These are phyloP conservation scores for Musa balbisiana DNA, from an alignment of 202 grass and related monocot species.

Conservation along the genomic window DNA sequence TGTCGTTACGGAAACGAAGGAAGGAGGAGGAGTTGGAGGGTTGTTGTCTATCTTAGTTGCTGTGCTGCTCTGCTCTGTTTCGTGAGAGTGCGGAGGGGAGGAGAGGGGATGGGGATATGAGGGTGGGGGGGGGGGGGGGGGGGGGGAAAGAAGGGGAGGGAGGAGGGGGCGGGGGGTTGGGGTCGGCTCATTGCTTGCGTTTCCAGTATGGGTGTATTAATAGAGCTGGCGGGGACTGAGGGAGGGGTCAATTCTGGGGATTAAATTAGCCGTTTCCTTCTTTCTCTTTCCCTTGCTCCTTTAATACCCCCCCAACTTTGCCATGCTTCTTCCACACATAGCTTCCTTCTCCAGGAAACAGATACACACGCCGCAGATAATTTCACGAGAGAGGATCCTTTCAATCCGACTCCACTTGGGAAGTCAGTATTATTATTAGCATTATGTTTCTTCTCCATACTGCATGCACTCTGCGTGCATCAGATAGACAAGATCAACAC, in stretches of 20 bases:
- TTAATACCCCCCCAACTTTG: not conserved
- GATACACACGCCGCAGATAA: too few species aligned
- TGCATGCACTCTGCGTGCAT: too few species aligned
- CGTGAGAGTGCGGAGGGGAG: not conserved
- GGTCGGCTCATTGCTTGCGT: not conserved
- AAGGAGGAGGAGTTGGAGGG: not conserved
- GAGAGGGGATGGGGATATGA: not conserved
- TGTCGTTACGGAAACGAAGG: constrained; percentile 1
- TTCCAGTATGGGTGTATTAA: not conserved
- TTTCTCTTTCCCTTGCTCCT: not conserved
- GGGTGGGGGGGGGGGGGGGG: too few species aligned
- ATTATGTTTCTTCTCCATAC: too few species aligned
- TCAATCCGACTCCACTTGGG: not conserved
- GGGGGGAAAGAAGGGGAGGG: too few species aligned
- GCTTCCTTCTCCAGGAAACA: not conserved
- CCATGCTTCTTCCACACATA: not conserved
- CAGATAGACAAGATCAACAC: too few species aligned
- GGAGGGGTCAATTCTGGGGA: not conserved
- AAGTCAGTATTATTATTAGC: not conserved
- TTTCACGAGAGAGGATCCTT: not conserved
- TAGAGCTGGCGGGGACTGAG: not conserved
- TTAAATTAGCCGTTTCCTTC: not conserved
- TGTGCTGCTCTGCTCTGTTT: not conserved
- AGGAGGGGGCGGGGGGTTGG: not conserved
- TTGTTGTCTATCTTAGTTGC: not conserved